Percentiles rank a stretch among this genome's conserved stretches.
Conservation (phyloP, 306 rosid species). For the Glycyrrhiza uralensis region DNA sequence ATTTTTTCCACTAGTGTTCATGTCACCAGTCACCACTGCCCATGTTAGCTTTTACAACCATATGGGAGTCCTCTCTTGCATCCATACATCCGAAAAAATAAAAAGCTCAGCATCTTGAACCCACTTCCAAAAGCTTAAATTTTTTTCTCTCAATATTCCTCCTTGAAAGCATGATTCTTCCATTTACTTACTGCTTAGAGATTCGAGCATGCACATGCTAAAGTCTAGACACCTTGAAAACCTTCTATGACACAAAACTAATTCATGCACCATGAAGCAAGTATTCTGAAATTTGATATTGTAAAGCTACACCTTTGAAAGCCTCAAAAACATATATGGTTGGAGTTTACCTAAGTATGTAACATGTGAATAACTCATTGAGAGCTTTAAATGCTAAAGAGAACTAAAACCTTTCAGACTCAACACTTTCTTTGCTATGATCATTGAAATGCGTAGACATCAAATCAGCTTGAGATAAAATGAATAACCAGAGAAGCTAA, state of each 20-base stretch:
- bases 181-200: neutral
- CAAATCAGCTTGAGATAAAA: neutral
- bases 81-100: neutral
- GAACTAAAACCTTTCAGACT: neutral
- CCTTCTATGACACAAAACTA: neutral
- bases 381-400: neutral
- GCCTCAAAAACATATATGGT: neutral
- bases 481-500: neutral
- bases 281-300: neutral
- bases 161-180: neutral
- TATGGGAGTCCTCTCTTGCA: neutral
- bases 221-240: neutral
- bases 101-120: neutral
- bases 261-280: neutral
- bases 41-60: neutral
- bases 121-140: neutral
- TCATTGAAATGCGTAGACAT: neutral
- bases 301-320: neutral
- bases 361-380: neutral
- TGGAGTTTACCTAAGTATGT: neutral
- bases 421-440: neutral
- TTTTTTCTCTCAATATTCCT: neutral
- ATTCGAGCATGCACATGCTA: neutral
- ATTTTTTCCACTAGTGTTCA: neutral
- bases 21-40: neutral